Conservation (phyloP, 1,284 basidiomycete genomes). For the Ceratobasidium papillatum region DNA sequence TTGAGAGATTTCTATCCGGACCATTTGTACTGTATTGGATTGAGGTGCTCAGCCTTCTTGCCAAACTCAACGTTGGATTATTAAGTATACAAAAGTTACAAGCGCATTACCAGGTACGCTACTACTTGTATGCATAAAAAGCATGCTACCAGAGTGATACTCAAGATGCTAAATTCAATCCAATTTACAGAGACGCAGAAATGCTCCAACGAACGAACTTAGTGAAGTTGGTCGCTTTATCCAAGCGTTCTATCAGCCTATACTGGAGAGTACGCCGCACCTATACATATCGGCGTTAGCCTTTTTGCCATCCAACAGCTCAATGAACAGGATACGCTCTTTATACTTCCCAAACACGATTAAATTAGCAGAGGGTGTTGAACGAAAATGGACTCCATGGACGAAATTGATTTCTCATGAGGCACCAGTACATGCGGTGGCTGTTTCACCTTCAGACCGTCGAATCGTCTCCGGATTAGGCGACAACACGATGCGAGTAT, state of each 20-base stretch:
- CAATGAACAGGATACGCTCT: neutral
- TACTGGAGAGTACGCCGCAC: conserved; percentile 24
- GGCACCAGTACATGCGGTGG: neutral
- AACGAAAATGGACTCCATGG: neutral
- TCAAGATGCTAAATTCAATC: too few relatives aligned
- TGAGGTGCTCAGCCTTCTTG: conserved; percentile 34
- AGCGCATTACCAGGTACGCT: conserved; percentile 5
- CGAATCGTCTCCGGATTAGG: conserved; percentile 31
- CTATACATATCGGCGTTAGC: neutral
- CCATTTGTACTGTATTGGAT: conserved; percentile 29
- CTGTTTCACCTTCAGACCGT: conserved; percentile 52
- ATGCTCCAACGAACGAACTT: neutral
- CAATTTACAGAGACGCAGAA: neutral
- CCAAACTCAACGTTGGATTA: neutral
- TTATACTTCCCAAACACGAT: neutral
- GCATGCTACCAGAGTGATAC: too few relatives aligned
- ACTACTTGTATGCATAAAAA: neutral
- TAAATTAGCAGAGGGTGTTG: neutral
- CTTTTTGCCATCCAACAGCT: neutral
- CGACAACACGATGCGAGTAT: conserved; percentile 31
- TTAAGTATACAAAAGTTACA: neutral
- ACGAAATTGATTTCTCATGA: neutral
- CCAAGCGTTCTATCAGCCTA: conserved; percentile 22
- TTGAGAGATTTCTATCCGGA: neutral
- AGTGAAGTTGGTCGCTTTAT: neutral